Evolutionary conservation across 208 protist genomes (phyloP), one percentile per base, ranked within the genome.

Genomic region (Trichomonas vaginalis): DNA sequence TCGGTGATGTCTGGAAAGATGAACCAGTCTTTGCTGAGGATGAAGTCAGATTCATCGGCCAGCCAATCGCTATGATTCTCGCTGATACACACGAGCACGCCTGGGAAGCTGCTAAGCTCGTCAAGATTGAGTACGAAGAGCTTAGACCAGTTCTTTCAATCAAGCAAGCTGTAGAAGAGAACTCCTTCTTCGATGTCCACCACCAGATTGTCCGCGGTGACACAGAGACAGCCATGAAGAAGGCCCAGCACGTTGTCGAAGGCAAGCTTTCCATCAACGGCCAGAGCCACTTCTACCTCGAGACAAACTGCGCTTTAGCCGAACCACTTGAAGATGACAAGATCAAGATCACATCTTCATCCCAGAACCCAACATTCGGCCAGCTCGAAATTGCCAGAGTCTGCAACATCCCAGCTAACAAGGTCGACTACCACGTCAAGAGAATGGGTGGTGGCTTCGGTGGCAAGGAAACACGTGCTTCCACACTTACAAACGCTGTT

Each of bases 241-340:
- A 96, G 27, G 51, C 49, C n/a, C 95, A 97, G 37, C 82, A 96
- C n/a, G 62, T 98, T 0, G 48, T 98, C 8, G 96, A 98, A 83
- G 97, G 97, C 45, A 61, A 96, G 37, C 37, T 97, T 8, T 82
- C 95, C 6, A 96, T 97, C n/a, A 97, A 97, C n/a, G 98, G 97
- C 1, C 98, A 99, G 96, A 97, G 98, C 92, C 98, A 99, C 80
- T 98, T 98, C 56, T 98, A 98, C 96, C 56, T 99, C 0, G 98
- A 99, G 96, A 97, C 98, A 61, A 62, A 96, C 27, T 96, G 92
- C 23, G 95, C 82, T 14, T 79, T 98, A 0, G 97, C 96, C 0
- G 83, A 98, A 35, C 98, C 98, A 21, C 48, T 79, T 35, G 98
- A 98, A 95, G 95, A 98, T 35, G 79, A 90, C 17, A 96, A 98